Conservation (phyloP, 306 rosid species). For the Clitoria ternatea region DNA sequence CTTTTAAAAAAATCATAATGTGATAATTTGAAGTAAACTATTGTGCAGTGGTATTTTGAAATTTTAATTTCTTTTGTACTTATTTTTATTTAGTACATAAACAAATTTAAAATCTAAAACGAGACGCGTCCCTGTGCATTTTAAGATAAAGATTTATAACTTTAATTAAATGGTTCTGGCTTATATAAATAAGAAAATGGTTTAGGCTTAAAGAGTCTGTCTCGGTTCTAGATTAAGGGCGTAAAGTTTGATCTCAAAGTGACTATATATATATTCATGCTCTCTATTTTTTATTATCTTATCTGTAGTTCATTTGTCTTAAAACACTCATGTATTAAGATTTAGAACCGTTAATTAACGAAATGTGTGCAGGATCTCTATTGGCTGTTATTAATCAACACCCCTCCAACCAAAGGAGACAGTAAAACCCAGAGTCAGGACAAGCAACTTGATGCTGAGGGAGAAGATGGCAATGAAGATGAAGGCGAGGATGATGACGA, state of each 20-base stretch:
- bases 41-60: background rate
- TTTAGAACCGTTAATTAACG: background rate
- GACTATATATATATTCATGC: no score
- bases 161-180: background rate
- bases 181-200: no score
- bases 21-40: no score
- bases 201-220: no score
- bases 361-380: slow-evolving; percentile 47
- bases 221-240: no score
- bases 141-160: background rate
- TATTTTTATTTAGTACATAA: background rate
- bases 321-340: background rate
- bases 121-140: background rate
- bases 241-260: no score
- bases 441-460: slow-evolving; percentile 57
- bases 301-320: background rate
- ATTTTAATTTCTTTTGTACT: background rate
- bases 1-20: no score
- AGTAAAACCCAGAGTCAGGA: slow-evolving; percentile 27
- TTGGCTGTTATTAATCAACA: slow-evolving; percentile 20
- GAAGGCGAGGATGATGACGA: slow-evolving; percentile 57
- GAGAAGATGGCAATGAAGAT: slow-evolving; percentile 50
- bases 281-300: no score
- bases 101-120: background rate
- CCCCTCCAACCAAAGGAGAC: slow-evolving; percentile 36